Conservation (phyloP, 192 early-diverging fungal genomes). For the Coemansia pectinata region DNA sequence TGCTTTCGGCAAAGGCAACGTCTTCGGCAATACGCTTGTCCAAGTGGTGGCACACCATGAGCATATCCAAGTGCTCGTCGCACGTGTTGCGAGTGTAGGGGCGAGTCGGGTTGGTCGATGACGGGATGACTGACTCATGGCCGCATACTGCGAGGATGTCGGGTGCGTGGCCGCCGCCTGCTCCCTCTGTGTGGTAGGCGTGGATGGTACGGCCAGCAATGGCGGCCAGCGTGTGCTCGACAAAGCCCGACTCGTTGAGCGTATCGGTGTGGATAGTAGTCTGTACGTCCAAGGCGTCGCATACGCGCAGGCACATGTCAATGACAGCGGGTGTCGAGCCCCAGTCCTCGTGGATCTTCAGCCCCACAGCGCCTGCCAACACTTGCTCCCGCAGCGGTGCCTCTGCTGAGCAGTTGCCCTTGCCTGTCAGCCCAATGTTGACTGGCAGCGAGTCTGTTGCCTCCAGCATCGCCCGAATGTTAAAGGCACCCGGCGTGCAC, state of each 20-base stretch:
- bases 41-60: conserved; percentile 98
- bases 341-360: conserved; percentile 97
- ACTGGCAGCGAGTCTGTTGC: conserved; percentile 87
- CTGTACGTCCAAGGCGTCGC: conserved; percentile 86
- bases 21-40: conserved; percentile 93
- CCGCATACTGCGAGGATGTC: conserved; percentile 79
- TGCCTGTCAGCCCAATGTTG: conserved; percentile 95
- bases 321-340: conserved; percentile 94
- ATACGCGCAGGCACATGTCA: conserved; percentile 80
- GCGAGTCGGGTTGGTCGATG: conserved; percentile 95
- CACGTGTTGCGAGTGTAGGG: conserved; percentile 93
- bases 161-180: conserved; percentile 93
- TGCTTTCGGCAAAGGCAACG: conserved; percentile 93
- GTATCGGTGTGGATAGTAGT: conserved; percentile 97
- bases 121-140: conserved; percentile 85
- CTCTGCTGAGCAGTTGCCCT: conserved; percentile 77
- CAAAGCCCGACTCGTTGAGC: conserved; percentile 96
- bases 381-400: conserved; percentile 81
- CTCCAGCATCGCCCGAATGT: conserved; percentile 89
- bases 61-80: conserved; percentile 98
- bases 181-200: conserved; percentile 96
- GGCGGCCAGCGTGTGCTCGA: conserved; percentile 85
- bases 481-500: conserved; percentile 82
- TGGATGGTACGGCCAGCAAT: conserved; percentile 93
- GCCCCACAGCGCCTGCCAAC: conserved; percentile 80